Evolutionary conservation across 1,284 basidiomycete genomes (phyloP).

Genomic region (Amylostereum areolatum): DNA sequence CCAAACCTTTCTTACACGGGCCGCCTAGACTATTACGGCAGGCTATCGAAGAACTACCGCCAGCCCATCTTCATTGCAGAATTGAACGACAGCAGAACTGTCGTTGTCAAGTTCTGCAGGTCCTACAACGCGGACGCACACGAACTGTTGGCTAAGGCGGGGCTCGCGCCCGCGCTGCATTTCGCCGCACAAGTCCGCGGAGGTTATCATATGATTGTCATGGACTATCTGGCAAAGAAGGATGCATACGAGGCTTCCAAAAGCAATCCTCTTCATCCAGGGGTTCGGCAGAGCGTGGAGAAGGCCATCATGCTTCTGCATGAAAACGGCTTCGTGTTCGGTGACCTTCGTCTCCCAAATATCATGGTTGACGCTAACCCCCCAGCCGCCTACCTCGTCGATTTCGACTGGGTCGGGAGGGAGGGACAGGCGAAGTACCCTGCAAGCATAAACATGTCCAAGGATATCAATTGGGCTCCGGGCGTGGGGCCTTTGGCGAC

Average conservation of each 20-base stretch:
- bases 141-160: constrained; percentile 1
- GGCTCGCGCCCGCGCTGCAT: constrained; percentile 9
- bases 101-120: constrained; percentile 12
- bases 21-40: background rate
- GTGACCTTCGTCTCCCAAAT: constrained; percentile 1
- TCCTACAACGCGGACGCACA: constrained; percentile 7
- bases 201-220: constrained; percentile 15
- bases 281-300: background rate
- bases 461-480: background rate
- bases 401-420: constrained; percentile 25
- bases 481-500: constrained; percentile 1
- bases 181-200: constrained; percentile 2
- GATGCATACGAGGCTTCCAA: background rate
- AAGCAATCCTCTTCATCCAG: background rate
- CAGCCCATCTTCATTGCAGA: constrained; percentile 1
- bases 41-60: background rate
- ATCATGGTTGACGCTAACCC: background rate
- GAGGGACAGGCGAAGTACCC: constrained; percentile 20
- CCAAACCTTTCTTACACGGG: background rate
- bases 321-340: background rate
- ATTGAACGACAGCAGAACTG: background rate
- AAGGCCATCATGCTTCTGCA: background rate
- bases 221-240: constrained; percentile 20
- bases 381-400: constrained; percentile 13
- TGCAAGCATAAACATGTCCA: constrained; percentile 7